Conservation (phyloP, 2,329 filamentous ascomycete genomes). For the Talaromyces sp. region DNA sequence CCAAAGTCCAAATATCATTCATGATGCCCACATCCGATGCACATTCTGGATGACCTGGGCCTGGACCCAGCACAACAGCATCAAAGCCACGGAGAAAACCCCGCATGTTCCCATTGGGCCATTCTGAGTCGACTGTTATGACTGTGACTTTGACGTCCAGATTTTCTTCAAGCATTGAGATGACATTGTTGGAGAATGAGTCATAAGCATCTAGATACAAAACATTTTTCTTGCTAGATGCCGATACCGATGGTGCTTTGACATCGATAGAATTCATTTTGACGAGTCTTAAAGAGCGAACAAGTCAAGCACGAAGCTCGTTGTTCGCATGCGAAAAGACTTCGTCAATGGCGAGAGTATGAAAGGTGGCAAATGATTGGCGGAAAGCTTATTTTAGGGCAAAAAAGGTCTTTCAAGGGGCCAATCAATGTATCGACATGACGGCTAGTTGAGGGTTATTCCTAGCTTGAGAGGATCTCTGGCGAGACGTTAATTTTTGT, state of each 20-base stretch:
- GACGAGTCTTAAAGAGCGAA: background rate
- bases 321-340: background rate
- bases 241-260: background rate
- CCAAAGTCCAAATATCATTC: constrained; percentile 67
- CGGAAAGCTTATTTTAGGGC: background rate
- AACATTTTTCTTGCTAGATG: constrained; percentile 43
- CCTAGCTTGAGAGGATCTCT: background rate
- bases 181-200: constrained; percentile 94
- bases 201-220: constrained; percentile 95
- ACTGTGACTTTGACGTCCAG: constrained; percentile 66
- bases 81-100: constrained; percentile 62
- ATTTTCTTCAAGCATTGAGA: constrained; percentile 70
- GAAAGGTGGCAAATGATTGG: constrained; percentile 5
- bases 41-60: constrained; percentile 74
- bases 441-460: background rate
- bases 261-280: background rate
- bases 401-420: background rate
- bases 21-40: constrained; percentile 80
- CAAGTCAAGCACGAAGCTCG: background rate
- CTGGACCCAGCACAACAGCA: constrained; percentile 85
- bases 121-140: constrained; percentile 64
- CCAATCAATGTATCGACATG: background rate
- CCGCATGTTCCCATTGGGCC: constrained; percentile 43
- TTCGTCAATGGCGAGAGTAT: background rate
- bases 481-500: background rate